A percentile compares a stretch with the other conserved stretches of the same genome.
phyloP scores from a whole-genome alignment of 257 asterid species.

The Buddleja alternifolia region DNA sequence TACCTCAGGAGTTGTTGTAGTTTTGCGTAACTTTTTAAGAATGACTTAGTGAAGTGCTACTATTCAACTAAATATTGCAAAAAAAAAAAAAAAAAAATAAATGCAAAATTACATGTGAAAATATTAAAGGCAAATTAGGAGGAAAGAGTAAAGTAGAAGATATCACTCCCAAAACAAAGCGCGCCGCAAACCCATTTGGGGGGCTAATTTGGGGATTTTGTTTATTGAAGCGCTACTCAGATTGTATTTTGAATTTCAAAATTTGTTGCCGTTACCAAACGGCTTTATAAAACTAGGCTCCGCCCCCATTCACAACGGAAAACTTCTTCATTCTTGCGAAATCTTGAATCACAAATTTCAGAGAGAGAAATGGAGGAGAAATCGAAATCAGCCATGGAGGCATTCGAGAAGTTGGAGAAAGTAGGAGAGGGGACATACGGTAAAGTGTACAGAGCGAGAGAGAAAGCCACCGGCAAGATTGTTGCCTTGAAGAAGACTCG shows the following conservation, averaged over 20 bases:
- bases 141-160: no score
- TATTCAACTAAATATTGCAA: no score
- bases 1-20: no score
- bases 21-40: no score
- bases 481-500: conserved; percentile 95
- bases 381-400: conserved; percentile 76
- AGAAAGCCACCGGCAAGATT: conserved; percentile 86
- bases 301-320: background rate
- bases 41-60: no score
- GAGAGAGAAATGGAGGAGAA: conserved; percentile 40
- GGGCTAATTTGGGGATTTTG: conserved; percentile 30
- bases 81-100: no score
- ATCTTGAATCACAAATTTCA: conserved; percentile 10
- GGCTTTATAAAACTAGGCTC: conserved; percentile 20
- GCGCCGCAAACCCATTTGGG: no score
- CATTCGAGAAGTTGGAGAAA: conserved; percentile 91
- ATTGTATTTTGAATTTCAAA: conserved; percentile 45
- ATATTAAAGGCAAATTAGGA: no score
- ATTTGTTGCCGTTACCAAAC: conserved; percentile 38
- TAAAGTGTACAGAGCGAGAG: conserved; percentile 91
- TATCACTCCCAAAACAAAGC: no score
- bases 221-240: background rate
- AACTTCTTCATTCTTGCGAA: conserved; percentile 11
- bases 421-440: conserved; percentile 97
- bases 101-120: no score